A percentile compares a stretch with the other conserved stretches of the same genome.
Evolutionary conservation across 192 early-diverging fungal species (phyloP).

Genomic region (Dimargaris verticillata): DNA sequence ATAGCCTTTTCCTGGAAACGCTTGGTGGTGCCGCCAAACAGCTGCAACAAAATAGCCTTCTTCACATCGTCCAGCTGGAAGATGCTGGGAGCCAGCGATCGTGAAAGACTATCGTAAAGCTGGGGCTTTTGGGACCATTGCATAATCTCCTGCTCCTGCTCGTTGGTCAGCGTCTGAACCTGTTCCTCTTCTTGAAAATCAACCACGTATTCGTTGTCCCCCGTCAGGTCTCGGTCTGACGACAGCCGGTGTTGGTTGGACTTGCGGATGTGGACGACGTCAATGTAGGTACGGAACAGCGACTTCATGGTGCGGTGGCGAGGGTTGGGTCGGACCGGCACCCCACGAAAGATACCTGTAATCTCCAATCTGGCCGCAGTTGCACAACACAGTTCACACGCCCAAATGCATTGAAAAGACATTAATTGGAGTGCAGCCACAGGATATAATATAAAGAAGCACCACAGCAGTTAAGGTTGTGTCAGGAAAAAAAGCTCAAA

Average conservation of each 20-base stretch:
- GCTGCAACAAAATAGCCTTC: conserved; percentile 83
- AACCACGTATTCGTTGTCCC: conserved; percentile 36
- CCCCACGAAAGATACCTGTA: conserved; percentile 85
- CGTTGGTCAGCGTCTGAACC: conserved; percentile 22
- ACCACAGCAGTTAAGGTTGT: too few species aligned
- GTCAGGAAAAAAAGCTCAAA: too few species aligned
- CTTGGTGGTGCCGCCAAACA: conserved; percentile 93
- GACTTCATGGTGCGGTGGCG: conserved; percentile 72
- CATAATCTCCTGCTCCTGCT: conserved; percentile 42
- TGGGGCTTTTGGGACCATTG: conserved; percentile 44
- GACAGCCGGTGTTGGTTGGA: conserved; percentile 57
- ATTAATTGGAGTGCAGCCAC: too few species aligned
- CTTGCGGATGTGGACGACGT: conserved; percentile 83
- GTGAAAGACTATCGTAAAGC: conserved; percentile 66
- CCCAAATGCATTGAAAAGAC: too few species aligned
- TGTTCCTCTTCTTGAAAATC: conserved; percentile 23
- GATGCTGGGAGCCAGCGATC: conserved; percentile 85
- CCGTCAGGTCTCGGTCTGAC: conserved; percentile 27
- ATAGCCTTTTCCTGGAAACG: conserved; percentile 47
- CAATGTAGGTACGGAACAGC: conserved; percentile 87
- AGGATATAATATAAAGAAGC: too few species aligned
- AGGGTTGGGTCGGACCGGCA: conserved; percentile 83
- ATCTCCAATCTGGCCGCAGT: conserved; percentile 54
- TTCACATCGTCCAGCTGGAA: conserved; percentile 96
- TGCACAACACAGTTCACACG: too few species aligned